Evolutionary conservation across 2,329 filamentous ascomycete genomes (phyloP).

Genomic region (Monosporascus sp.): DNA sequence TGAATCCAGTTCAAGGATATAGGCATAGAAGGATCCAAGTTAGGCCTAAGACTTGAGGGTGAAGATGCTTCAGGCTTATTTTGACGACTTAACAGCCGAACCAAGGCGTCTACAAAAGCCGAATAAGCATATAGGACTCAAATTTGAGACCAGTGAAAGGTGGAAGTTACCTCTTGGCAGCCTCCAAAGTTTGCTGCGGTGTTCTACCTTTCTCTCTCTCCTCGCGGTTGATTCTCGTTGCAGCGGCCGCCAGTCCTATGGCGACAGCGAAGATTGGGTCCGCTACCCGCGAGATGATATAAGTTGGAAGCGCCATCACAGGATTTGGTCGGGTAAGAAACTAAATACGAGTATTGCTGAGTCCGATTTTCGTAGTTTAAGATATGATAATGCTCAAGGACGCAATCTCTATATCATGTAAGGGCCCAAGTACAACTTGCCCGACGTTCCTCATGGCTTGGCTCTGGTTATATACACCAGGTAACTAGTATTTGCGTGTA

Average conservation of each 20-base stretch:
- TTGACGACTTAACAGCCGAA: background rate
- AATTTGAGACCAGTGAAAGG: constrained; percentile 2
- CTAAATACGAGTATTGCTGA: no score
- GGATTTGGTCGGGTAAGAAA: background rate
- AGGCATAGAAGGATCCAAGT: no score
- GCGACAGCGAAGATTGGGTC: constrained; percentile 55
- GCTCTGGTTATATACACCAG: no score
- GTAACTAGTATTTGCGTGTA: no score
- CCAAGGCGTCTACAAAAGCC: constrained; percentile 3
- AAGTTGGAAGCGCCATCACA: constrained; percentile 48
- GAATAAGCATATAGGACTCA: background rate
- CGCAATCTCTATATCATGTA: no score
- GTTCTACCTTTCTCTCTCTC: constrained; percentile 53
- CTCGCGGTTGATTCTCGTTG: constrained; percentile 54
- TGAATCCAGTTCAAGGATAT: background rate
- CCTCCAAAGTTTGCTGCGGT: constrained; percentile 43
- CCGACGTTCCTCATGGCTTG: no score
- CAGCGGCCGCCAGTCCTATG: constrained; percentile 52
- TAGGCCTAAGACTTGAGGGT: background rate
- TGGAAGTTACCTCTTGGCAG: constrained; percentile 36
- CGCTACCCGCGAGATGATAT: constrained; percentile 54
- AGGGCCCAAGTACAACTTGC: no score
- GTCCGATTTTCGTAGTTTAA: no score
- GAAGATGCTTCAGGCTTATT: background rate
- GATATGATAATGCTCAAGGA: no score